Evolutionary conservation across 1,284 basidiomycete genomes (phyloP), one percentile per base, ranked within the genome.

Genomic region (Sanghuangporus sanghuang): DNA sequence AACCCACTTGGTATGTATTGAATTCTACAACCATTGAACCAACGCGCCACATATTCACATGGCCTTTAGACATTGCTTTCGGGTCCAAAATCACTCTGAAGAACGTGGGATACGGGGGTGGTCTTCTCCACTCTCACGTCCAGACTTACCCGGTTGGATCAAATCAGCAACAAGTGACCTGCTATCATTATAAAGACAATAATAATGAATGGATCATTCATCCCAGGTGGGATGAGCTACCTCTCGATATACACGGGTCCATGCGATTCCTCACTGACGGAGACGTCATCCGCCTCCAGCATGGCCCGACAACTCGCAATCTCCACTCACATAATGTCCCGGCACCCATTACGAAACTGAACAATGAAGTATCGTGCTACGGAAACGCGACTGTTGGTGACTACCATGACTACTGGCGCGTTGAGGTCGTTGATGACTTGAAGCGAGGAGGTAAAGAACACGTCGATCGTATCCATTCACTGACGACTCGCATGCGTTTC

Each of bases 121-220:
- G 97, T 48, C 82, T 99, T 3, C 80, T 99, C 1, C 97, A 99
- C 75, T 98, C 96, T 12, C 97, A 99, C 75, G 84, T 96, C 21
- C 96, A 98, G 74, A 90, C 92, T 0, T 98, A 90, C 74, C 97
- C 97, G 0, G 81, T 87, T 16, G 96, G 96, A n/a, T 97, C 94
- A 0, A 79, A 82, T 64, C 96, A 99, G 74, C 96, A 98, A 72
- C 97, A 99, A 76, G 89, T 99, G 11, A 99, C 96, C 0, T 99
- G 96, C 78, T 99, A 99, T 76, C 96, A 99, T 79, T 98, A 99
- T 85, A 97, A 96, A 78, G 96, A 99, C 75, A 86, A 89, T 64
- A 99, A 99, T 82, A 99, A 99, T 77, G 85, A 98, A 61, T 99
- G 94, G 89, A 72, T 82, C 48, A 75, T 99, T 69, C 82, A 89